Base-by-base conservation (phyloP, 345 rosid genomes). In the Brassica cretica region DNA sequence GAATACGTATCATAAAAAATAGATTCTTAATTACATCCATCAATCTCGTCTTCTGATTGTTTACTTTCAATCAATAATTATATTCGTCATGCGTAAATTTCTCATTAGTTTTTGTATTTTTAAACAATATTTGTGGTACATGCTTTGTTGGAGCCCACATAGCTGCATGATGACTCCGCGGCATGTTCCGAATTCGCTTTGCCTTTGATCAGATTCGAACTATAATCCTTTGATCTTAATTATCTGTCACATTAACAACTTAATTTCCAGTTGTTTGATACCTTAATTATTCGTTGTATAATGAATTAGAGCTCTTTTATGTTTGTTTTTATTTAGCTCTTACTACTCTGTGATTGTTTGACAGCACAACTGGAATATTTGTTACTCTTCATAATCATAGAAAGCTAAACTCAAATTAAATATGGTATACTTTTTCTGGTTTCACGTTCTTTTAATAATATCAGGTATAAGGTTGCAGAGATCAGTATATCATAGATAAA, bases 81-180 rank as follows among this genome's bases (percentile, higher is more conserved):
- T 56, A 77, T 64, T 71, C 60, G 71, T 29, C 18, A 46, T 68
- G 49, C 63, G 74, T 69, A 69, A 25, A 32, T 63, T 8, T 69
- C 32, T 61, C 39, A 5, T 35, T 15, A 5, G 49, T 33, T 33
- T 59, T 53, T 46, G 51, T 51, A 32, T 19, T 8, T 60, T 39
- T 10, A 41, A 41, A 41, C 51, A 41, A 55, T 33, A 24, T 24
- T 53, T 56, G 79, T 80, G 83, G 80, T 79, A 80, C 64, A 75
- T 75, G 73, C 64, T 70, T 65, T 41, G 83, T 75, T 80, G 80
- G 83, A 70, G 73, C 83, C 80, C 83, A 80, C 76, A 75, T 75
- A 75, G 35, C 64, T 80, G 83, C 83, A 80, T 80, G 83, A 80
- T 80, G 80, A 80, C 80, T 75, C 75, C 80, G 83, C 76, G 83